Evolutionary conservation across 257 asterid genomes (phyloP).

Genomic region (Datura wrightii): DNA sequence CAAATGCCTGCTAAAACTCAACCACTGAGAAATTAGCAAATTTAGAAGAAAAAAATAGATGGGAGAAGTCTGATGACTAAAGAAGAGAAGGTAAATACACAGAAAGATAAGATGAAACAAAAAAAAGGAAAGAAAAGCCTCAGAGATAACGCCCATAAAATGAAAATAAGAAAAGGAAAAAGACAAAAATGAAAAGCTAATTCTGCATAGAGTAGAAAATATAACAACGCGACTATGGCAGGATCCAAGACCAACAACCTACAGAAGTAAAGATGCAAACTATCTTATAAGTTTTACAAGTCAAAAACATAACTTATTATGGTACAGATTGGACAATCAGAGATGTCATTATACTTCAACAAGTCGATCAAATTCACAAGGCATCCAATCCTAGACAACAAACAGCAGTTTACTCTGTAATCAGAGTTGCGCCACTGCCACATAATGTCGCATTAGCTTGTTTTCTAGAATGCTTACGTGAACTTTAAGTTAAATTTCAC

Average conservation of each 20-base stretch:
- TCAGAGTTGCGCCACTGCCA: neutral
- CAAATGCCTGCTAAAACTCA: neutral
- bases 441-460: neutral
- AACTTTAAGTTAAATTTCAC: no score
- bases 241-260: neutral
- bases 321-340: neutral
- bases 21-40: neutral
- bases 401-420: conserved; percentile 11
- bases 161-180: neutral
- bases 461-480: neutral
- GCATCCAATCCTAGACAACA: neutral
- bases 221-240: neutral
- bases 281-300: neutral
- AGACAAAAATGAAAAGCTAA: neutral
- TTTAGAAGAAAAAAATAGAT: neutral
- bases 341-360: conserved; percentile 7
- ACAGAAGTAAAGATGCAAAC: neutral
- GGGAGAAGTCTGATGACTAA: neutral
- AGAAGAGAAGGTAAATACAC: neutral
- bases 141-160: neutral
- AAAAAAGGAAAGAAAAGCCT: neutral
- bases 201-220: conserved; percentile 16
- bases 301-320: neutral
- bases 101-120: neutral
- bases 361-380: neutral